Evolutionary conservation across 2,329 filamentous ascomycete genomes (phyloP), one percentile per base, ranked within the genome.

Genomic region (Blastomyces percursus): DNA sequence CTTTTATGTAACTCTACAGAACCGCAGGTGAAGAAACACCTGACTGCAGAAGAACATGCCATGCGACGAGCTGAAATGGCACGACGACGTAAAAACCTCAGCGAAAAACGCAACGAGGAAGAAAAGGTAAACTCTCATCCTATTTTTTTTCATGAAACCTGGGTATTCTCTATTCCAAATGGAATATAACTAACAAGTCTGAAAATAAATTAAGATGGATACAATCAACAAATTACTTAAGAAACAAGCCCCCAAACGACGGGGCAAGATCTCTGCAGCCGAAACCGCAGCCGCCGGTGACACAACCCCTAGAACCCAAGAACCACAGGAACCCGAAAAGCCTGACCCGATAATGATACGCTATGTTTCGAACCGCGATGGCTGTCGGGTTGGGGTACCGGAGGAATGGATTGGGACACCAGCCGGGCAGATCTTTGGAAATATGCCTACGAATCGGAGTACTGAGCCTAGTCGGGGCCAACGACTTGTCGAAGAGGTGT

Each of bases 61-160:
- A 88, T 89, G 83, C 82, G 87, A 58, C 80, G 87, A 62, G 84
- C 86, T 8, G 87, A 90, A 72, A 90, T 90, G 86, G 87, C 87
- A 9, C 78, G 87, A 62, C 81, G 87, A 61, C 79, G 87, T 64
- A 90, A 90, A 76, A 89, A 90, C 66, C 78, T 90, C 40, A 88
- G 84, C 63, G 87, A 90, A 75, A 89, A 89, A 76, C 82, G 87
- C n/a, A 88, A 89, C 62, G 87, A 90, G 69, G 87, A 90, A 75
- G 87, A 90, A 73, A 90, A 90, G 81, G 84, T 86, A 70, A 38
- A 21, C 32, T 1, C 19, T 56, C 42, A 24, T 35, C 57, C 8
- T 11, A 8, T 21, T 42, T 46, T 46, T 32, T 50, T n/a, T n/a
- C n/a, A 46, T n/a, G 6, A 48, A 30, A 24, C 57, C 4, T 3